These are phyloP conservation scores for Candida sp. DNA, from an alignment of 1,139 yeast species.

Conservation along the genomic window DNA sequence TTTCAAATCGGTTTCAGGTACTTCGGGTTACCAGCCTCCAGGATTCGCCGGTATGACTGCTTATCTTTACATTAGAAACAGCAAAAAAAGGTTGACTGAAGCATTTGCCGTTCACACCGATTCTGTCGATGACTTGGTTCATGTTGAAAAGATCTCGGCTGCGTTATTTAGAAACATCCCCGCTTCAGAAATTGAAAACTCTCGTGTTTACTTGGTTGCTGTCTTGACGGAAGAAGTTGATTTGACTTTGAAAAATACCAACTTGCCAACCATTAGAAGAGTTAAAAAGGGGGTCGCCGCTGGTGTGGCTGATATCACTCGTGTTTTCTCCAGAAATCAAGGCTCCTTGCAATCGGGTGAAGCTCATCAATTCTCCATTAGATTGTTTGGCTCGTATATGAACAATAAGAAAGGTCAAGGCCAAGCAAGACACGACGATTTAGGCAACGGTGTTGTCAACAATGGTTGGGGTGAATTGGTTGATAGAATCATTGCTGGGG, in stretches of 20 bases:
- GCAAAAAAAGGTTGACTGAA: slow-evolving; percentile 68
- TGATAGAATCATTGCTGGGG: slow-evolving; percentile 75
- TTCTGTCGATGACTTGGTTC: slow-evolving; percentile 55
- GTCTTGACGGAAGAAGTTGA: slow-evolving; percentile 61
- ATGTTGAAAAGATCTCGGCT: slow-evolving; percentile 68
- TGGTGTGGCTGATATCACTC: slow-evolving; percentile 83
- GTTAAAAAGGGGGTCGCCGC: slow-evolving; percentile 84
- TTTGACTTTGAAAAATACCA: slow-evolving; percentile 23
- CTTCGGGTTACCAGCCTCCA: slow-evolving; percentile 59
- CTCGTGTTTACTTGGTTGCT: slow-evolving; percentile 66
- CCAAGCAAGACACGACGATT: slow-evolving; percentile 19
- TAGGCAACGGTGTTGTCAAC: slow-evolving; percentile 32
- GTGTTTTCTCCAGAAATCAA: slow-evolving; percentile 66
- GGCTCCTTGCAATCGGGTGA: slow-evolving; percentile 61
- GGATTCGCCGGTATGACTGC: slow-evolving; percentile 75
- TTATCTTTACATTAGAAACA: slow-evolving; percentile 67
- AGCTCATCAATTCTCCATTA: slow-evolving; percentile 68
- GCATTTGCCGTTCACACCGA: slow-evolving; percentile 70
- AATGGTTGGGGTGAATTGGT: slow-evolving; percentile 91
- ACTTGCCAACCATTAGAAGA: slow-evolving; percentile 29
- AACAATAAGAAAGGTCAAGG: slow-evolving; percentile 30
- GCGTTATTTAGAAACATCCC: slow-evolving; percentile 81
- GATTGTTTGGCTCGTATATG: slow-evolving; percentile 68
- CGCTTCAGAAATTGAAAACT: slow-evolving; percentile 58
- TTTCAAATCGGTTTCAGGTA: slow-evolving; percentile 67